Conservation (phyloP, 768 basidiomycete species). For the Stropharia rugosoannulata region DNA sequence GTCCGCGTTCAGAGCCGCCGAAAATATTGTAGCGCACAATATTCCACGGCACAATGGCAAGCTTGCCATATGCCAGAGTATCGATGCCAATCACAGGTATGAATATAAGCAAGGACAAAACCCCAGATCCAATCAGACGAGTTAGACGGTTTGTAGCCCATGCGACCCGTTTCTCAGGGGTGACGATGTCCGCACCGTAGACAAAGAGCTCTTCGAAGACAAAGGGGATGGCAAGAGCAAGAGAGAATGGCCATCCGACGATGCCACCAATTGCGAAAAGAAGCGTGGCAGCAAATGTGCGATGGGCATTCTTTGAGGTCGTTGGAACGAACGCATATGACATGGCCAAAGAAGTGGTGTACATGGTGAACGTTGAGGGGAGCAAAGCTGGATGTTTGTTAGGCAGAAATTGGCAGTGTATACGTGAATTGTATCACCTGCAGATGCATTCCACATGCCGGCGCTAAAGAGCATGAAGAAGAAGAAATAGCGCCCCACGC, state of each 20-base stretch:
- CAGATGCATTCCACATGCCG: conserved; percentile 93
- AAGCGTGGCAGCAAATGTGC: conserved; percentile 65
- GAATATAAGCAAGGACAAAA: conserved; percentile 58
- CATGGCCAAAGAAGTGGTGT: conserved; percentile 76
- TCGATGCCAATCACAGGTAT: conserved; percentile 86
- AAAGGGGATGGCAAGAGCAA: conserved; percentile 85
- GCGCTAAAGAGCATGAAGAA: conserved; percentile 83
- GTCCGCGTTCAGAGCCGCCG: conserved; percentile 73
- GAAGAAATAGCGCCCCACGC: conserved; percentile 91
- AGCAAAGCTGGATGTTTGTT: conserved; percentile 66
- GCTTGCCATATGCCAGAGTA: conserved; percentile 80
- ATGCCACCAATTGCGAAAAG: conserved; percentile 81
- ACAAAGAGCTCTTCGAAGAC: conserved; percentile 88
- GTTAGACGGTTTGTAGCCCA: conserved; percentile 69
- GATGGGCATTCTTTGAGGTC: conserved; percentile 46
- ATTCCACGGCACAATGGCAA: conserved; percentile 86
- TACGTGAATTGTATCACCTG: conserved; percentile 48
- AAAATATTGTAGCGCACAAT: conserved; percentile 94
- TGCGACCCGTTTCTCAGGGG: conserved; percentile 35
- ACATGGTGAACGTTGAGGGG: conserved; percentile 96
- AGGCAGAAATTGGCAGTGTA: conserved; percentile 1
- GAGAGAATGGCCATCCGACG: conserved; percentile 96
- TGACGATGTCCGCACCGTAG: conserved; percentile 64
- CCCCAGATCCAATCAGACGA: conserved; percentile 52
- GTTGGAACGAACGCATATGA: conserved; percentile 66